Base-by-base conservation (phyloP, 2,329 filamentous ascomycete species). In the Hirsutella thompsonii region DNA sequence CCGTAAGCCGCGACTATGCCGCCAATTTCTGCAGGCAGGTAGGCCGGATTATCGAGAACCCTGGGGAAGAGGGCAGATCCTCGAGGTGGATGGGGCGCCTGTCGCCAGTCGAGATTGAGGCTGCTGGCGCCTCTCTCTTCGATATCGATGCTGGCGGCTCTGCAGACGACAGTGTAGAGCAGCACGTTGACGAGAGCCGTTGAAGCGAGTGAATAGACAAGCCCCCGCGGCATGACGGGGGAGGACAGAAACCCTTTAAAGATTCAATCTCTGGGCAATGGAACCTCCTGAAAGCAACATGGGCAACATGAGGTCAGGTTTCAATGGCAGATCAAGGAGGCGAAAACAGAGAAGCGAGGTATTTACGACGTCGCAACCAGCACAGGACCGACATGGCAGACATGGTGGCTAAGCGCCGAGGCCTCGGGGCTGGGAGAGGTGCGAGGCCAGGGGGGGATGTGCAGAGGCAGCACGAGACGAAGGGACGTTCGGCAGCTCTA, bases 1-100 rank as follows among this genome's bases (percentile, higher is more conserved):
- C 89, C 71, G 75, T 95, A 95, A 44, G 84, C 81, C 46, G 81
- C 87, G 44, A 90, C 72, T 45, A 96, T 83, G 49, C 81, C 86
- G 47, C 83, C 82, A 50, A 95, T 80, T 60, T 95, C 82, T 44
- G 78, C 80, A 16, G 88, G 86, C 19, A 95, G 74, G 42, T 82
- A 76, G 16, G 70, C 62, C 47, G 66, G 65, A 56, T 88, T 70
- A 51, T 77, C 67, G 38, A 76, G 59, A 30, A 79, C 74, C 51
- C 69, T 61, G 42, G 68, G 67, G 33, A 78, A 78, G 36, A 78
- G 57, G 8, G 73, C 66, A 43, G 79, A 73, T 8, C 75, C 76
- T 26, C 23, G 23, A 26, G 23, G 11, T 11, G 23, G 23, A 60
- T 78, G 64, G 26, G 10, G 11, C 18, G 32, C 14, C 8, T 8